Conservation (phyloP, 805 yeast genomes). For the Pichia scutulata region DNA sequence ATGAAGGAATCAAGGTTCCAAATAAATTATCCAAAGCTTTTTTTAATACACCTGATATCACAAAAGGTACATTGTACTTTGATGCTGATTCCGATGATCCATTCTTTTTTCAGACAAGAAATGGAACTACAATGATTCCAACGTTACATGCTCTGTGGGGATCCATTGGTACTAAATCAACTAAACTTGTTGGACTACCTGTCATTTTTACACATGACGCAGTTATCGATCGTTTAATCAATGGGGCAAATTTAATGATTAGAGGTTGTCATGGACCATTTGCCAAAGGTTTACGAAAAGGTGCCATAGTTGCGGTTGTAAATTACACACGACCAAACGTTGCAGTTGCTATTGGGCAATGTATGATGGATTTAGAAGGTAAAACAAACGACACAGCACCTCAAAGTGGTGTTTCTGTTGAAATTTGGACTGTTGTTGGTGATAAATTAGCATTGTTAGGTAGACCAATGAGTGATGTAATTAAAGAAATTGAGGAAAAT, state of each 20-base stretch:
- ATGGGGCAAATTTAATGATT: constrained; percentile 78
- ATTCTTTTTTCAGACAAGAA: constrained; percentile 55
- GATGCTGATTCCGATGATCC: constrained; percentile 55
- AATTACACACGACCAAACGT: constrained; percentile 52
- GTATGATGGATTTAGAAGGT: constrained; percentile 39
- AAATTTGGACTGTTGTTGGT: constrained; percentile 54
- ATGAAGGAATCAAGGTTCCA: constrained; percentile 35
- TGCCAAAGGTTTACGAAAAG: constrained; percentile 40
- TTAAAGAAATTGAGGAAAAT: neutral
- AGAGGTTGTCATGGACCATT: constrained; percentile 64
- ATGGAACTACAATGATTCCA: constrained; percentile 47
- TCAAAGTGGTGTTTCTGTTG: constrained; percentile 67
- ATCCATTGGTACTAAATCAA: constrained; percentile 16
- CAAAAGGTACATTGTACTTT: constrained; percentile 56
- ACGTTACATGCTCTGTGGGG: constrained; percentile 69
- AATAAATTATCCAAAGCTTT: constrained; percentile 53
- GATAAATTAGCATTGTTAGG: constrained; percentile 56
- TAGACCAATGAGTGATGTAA: constrained; percentile 21
- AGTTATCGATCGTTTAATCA: constrained; percentile 61
- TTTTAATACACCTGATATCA: constrained; percentile 43
- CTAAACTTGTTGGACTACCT: constrained; percentile 36
- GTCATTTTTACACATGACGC: constrained; percentile 60
- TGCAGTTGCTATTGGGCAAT: constrained; percentile 65
- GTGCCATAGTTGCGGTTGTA: constrained; percentile 65
- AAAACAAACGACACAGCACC: constrained; percentile 46